phyloP scores from a whole-genome alignment of 441 rosid genomes.

The Bruguiera hainesii region DNA sequence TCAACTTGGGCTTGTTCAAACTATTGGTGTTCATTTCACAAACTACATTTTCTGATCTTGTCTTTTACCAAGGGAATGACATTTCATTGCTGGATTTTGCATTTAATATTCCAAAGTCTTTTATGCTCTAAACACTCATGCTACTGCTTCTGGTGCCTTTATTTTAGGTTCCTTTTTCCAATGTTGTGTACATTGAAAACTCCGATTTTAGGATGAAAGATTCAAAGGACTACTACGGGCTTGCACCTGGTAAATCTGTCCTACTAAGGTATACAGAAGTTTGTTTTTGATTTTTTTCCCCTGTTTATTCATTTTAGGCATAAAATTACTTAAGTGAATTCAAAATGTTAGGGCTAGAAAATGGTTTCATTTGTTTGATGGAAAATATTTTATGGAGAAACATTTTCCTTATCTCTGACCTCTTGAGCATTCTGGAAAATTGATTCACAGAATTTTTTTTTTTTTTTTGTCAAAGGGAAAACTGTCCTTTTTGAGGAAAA shows the following conservation, averaged over 20 bases:
- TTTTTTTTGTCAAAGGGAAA: too few relatives aligned
- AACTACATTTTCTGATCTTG: too few relatives aligned
- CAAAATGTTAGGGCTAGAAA: too few relatives aligned
- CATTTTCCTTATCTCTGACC: too few relatives aligned
- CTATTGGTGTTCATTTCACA: too few relatives aligned
- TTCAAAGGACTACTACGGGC: slow-evolving; percentile 92
- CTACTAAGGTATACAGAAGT: slow-evolving; percentile 57
- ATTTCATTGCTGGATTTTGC: not conserved
- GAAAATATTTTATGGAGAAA: too few relatives aligned
- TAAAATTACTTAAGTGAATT: not conserved
- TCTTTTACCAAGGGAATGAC: too few relatives aligned
- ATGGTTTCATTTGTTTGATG: too few relatives aligned
- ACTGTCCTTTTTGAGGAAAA: too few relatives aligned
- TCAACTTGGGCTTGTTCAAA: too few relatives aligned
- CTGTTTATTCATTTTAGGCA: not conserved
- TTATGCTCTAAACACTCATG: not conserved
- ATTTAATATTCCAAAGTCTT: slow-evolving; percentile 3
- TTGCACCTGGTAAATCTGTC: slow-evolving; percentile 90
- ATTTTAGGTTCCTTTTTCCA: slow-evolving; percentile 75
- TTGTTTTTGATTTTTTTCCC: not conserved
- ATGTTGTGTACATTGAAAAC: slow-evolving; percentile 70
- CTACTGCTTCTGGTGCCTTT: slow-evolving; percentile 1
- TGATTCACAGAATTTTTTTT: too few relatives aligned
- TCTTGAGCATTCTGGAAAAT: too few relatives aligned
- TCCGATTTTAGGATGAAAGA: slow-evolving; percentile 92